Evolutionary conservation across 2,329 filamentous ascomycete genomes (phyloP).

Genomic region (Pseudophaeomoniella oleicola): DNA sequence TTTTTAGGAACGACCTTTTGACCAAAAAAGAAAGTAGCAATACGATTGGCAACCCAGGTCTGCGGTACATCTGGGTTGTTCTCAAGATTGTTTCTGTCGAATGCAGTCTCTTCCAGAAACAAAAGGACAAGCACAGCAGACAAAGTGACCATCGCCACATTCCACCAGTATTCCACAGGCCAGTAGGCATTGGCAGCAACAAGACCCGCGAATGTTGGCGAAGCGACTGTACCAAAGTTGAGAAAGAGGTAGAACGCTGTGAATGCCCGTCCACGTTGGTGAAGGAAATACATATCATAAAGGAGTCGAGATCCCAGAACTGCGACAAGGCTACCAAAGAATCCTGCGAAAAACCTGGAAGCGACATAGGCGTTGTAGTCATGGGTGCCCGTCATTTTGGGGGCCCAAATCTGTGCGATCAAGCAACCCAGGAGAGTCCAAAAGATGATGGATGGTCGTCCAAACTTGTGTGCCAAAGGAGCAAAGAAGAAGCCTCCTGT

Average conservation of each 20-base stretch:
- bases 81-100: conserved; percentile 6
- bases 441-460: conserved; percentile 24
- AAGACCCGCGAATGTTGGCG: conserved; percentile 25
- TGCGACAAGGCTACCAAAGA: conserved; percentile 24
- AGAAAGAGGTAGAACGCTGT: conserved; percentile 21
- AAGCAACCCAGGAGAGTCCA: conserved; percentile 22
- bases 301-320: conserved; percentile 25
- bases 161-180: conserved; percentile 29
- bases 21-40: conserved; percentile 16
- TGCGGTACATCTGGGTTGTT: conserved; percentile 3
- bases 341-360: conserved; percentile 24
- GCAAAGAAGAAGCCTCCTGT: conserved; percentile 24
- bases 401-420: conserved; percentile 22
- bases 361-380: conserved; percentile 23
- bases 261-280: conserved; percentile 26
- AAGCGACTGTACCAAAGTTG: conserved; percentile 22
- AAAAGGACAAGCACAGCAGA: conserved; percentile 20
- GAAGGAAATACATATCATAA: conserved; percentile 29
- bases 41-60: conserved; percentile 10
- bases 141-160: conserved; percentile 20
- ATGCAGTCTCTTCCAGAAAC: conserved; percentile 26
- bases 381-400: conserved; percentile 18
- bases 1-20: conserved; percentile 9
- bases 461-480: conserved; percentile 20
- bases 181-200: conserved; percentile 21